Evolutionary conservation across 164 flowering plant species (phyloP).

Genomic region (Umbilicus rupestris): DNA sequence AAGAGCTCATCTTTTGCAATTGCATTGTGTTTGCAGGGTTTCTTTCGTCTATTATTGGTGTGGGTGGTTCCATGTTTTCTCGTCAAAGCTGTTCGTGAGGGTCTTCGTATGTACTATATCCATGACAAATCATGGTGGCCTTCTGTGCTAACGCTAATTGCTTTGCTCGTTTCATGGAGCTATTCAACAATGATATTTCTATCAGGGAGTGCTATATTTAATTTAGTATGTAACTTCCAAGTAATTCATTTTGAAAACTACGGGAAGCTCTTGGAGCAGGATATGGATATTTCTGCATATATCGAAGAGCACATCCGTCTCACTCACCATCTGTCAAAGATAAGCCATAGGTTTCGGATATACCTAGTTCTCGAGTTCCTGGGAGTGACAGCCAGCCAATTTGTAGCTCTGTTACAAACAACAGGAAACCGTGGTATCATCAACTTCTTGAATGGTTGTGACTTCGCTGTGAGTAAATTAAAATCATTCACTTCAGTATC

Average conservation of each 20-base stretch:
- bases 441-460: slow-evolving; percentile 41
- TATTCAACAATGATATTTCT: slow-evolving; percentile 25
- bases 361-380: slow-evolving; percentile 31
- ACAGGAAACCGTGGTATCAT: slow-evolving; percentile 25
- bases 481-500: not conserved
- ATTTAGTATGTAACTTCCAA: slow-evolving; percentile 35
- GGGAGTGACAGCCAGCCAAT: slow-evolving; percentile 26
- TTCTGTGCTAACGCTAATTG: slow-evolving; percentile 17
- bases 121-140: slow-evolving; percentile 19
- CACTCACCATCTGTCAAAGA: slow-evolving; percentile 28
- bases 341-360: slow-evolving; percentile 40
- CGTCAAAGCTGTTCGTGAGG: slow-evolving; percentile 27
- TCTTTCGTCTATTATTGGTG: slow-evolving; percentile 22
- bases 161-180: slow-evolving; percentile 27
- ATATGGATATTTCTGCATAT: slow-evolving; percentile 30
- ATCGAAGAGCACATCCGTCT: slow-evolving; percentile 35
- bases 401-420: slow-evolving; percentile 24
- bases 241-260: slow-evolving; percentile 37
- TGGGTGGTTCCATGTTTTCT: slow-evolving; percentile 27
- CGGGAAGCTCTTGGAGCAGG: slow-evolving; percentile 31
- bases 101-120: slow-evolving; percentile 15
- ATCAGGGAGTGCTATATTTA: slow-evolving; percentile 25
- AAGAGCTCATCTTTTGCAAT: not conserved
- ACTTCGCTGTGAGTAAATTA: slow-evolving; percentile 41
- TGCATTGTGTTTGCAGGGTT: slow-evolving; percentile 20